These are phyloP conservation scores for Purpureocillium takamizusanense DNA, from an alignment of 2,329 filamentous ascomycete genomes.

Conservation along the genomic window DNA sequence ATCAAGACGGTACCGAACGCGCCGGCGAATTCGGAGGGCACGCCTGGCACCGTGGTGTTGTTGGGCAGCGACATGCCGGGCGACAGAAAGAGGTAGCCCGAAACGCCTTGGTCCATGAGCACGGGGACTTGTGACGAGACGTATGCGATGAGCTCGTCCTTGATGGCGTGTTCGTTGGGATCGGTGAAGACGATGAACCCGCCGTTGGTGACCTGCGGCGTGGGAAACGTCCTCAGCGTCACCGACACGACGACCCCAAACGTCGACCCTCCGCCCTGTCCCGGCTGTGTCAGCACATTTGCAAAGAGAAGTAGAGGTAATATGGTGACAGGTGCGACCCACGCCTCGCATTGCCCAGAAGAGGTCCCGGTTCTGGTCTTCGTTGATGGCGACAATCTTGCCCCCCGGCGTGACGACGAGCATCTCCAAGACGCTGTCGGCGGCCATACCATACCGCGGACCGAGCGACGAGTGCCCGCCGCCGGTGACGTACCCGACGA, in stretches of 20 bases:
- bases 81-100: constrained; percentile 36
- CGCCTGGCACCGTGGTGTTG: constrained; percentile 22
- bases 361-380: constrained; percentile 43
- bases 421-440: constrained; percentile 52
- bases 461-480: constrained; percentile 50
- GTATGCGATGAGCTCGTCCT: constrained; percentile 37
- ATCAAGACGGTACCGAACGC: constrained; percentile 24
- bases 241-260: constrained; percentile 52
- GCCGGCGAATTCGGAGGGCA: constrained; percentile 22
- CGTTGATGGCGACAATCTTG: constrained; percentile 38
- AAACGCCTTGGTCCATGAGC: constrained; percentile 40
- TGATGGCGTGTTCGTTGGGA: constrained; percentile 20
- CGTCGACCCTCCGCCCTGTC: constrained; percentile 47
- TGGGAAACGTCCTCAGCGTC: constrained; percentile 43
- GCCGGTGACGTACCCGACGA: constrained; percentile 52
- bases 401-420: constrained; percentile 46
- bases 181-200: constrained; percentile 12
- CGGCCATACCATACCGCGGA: constrained; percentile 48
- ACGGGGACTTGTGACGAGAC: constrained; percentile 35
- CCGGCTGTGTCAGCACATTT: not conserved
- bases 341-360: constrained; percentile 57
- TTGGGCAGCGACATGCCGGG: constrained; percentile 19
- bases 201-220: constrained; percentile 21
- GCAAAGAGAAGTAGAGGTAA: not conserved
- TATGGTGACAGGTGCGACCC: constrained; percentile 14